Conservation (phyloP, 805 yeast genomes). For the Cyberlindnera euphorbiae region DNA sequence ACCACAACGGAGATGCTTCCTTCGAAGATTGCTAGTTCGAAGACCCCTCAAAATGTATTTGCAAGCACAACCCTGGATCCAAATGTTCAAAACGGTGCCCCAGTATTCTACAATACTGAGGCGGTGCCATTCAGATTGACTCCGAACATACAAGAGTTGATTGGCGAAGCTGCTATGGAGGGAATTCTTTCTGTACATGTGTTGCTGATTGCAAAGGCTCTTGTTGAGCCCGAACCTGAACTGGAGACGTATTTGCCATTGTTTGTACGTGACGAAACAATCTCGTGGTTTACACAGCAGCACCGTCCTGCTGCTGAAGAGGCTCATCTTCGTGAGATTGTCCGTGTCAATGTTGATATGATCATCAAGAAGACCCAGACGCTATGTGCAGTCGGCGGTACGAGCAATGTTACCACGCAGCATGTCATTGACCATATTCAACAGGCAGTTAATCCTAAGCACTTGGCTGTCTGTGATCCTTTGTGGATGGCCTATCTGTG, state of each 20-base stretch:
- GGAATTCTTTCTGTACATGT: conserved; percentile 85
- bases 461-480: conserved; percentile 85
- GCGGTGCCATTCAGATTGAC: conserved; percentile 95
- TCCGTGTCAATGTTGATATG: conserved; percentile 79
- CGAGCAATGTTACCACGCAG: conserved; percentile 71
- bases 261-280: conserved; percentile 92
- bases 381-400: conserved; percentile 57
- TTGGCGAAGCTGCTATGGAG: conserved; percentile 92
- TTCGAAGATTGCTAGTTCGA: conserved; percentile 58
- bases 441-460: conserved; percentile 92
- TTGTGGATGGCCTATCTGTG: conserved; percentile 90
- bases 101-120: conserved; percentile 86
- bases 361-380: conserved; percentile 76
- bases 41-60: conserved; percentile 33
- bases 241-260: conserved; percentile 87
- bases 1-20: conserved; percentile 97
- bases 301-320: conserved; percentile 83
- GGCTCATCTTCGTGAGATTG: conserved; percentile 80
- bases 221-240: conserved; percentile 89
- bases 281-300: conserved; percentile 88
- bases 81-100: conserved; percentile 38
- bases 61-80: conserved; percentile 33
- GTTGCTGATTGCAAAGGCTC: conserved; percentile 79
- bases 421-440: conserved; percentile 85
- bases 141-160: conserved; percentile 88